Conservation (phyloP, 108 stramenopile genomes). For the Skeletonema potamos region DNA sequence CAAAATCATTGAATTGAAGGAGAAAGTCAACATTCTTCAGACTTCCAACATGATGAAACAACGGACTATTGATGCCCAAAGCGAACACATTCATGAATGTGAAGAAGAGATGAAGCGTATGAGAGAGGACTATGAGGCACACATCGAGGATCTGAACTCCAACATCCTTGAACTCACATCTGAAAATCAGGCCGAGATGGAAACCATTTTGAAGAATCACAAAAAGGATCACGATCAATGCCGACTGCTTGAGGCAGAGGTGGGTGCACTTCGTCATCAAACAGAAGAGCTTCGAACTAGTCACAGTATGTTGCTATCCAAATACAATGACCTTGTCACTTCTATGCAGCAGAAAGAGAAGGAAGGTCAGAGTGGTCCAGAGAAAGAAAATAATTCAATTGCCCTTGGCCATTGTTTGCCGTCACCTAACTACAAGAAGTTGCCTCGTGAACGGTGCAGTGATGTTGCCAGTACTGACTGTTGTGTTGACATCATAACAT, state of each 20-base stretch:
- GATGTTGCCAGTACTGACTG: slow-evolving; percentile 29
- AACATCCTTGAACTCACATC: slow-evolving; percentile 27
- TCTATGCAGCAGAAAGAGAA: background rate
- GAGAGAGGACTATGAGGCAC: slow-evolving; percentile 54
- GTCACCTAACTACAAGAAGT: slow-evolving; percentile 30
- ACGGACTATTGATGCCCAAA: slow-evolving; percentile 56
- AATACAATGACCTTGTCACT: slow-evolving; percentile 37
- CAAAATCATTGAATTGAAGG: slow-evolving; percentile 54
- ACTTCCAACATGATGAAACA: slow-evolving; percentile 49
- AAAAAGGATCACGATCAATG: slow-evolving; percentile 22
- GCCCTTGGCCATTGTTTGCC: background rate
- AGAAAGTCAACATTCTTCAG: slow-evolving; percentile 33
- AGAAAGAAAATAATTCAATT: slow-evolving; percentile 12
- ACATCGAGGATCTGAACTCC: slow-evolving; percentile 36
- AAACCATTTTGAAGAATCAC: slow-evolving; percentile 16
- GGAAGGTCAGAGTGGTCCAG: background rate
- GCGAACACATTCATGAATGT: slow-evolving; percentile 79
- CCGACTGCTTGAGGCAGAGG: slow-evolving; percentile 19
- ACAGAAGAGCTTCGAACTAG: slow-evolving; percentile 32
- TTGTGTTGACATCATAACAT: slow-evolving; percentile 11
- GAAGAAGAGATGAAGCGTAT: slow-evolving; percentile 86
- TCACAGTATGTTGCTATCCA: slow-evolving; percentile 22
- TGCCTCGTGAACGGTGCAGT: slow-evolving; percentile 36
- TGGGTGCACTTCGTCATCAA: slow-evolving; percentile 39
- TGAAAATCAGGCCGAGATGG: slow-evolving; percentile 22